These are phyloP conservation scores for Fusarium avenaceum DNA, from an alignment of 2,329 filamentous ascomycete genomes.

Conservation along the genomic window DNA sequence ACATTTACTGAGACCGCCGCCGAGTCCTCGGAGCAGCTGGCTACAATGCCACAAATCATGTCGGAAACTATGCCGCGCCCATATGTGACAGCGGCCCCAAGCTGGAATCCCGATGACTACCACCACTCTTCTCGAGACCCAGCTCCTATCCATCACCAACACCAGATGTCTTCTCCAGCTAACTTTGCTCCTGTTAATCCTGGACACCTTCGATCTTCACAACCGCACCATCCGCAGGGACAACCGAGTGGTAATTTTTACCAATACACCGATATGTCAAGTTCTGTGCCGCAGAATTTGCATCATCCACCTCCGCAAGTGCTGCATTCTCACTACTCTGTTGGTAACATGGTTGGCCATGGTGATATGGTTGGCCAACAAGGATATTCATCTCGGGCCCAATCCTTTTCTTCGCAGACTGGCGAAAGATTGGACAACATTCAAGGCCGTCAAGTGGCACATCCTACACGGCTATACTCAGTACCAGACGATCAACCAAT, in stretches of 20 bases:
- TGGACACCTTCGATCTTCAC: slow-evolving; percentile 28
- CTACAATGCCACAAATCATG: slow-evolving; percentile 45
- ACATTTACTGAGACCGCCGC: slow-evolving; percentile 37
- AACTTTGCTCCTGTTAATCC: slow-evolving; percentile 24
- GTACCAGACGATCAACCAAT: slow-evolving; percentile 14
- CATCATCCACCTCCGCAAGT: slow-evolving; percentile 29
- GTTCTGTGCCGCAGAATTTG: slow-evolving; percentile 34
- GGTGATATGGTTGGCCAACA: slow-evolving; percentile 25
- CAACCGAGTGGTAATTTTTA: slow-evolving; percentile 25
- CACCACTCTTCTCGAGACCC: slow-evolving; percentile 36
- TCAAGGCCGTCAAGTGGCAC: slow-evolving; percentile 25
- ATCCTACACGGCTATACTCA: slow-evolving; percentile 17
- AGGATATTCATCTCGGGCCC: slow-evolving; percentile 16
- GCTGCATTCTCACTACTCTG: slow-evolving; percentile 25
- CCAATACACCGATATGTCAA: slow-evolving; percentile 30
- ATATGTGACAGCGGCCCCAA: slow-evolving; percentile 35
- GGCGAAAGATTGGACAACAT: slow-evolving; percentile 14
- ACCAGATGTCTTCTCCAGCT: slow-evolving; percentile 49
- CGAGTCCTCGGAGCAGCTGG: slow-evolving; percentile 29
- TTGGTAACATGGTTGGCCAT: slow-evolving; percentile 13
- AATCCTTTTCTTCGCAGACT: slow-evolving; percentile 2
- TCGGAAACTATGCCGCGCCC: slow-evolving; percentile 47
- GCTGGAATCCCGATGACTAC: slow-evolving; percentile 40
- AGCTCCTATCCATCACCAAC: slow-evolving; percentile 47
- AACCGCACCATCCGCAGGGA: slow-evolving; percentile 26